phyloP scores from a whole-genome alignment of 768 basidiomycete genomes.

The Artomyces pyxidatus region DNA sequence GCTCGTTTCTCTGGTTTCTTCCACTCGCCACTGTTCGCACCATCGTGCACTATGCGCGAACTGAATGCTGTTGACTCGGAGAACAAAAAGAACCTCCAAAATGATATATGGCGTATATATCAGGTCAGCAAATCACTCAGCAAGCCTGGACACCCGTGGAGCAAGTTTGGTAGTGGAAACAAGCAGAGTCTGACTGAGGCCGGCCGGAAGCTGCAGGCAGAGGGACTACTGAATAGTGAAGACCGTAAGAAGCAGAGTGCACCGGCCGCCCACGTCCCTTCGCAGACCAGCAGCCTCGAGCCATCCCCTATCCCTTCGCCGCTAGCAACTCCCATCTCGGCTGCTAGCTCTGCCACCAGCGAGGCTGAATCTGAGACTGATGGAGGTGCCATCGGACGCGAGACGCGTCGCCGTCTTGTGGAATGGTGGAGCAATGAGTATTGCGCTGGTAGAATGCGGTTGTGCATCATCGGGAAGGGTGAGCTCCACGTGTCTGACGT shows the following conservation, averaged over 20 bases:
- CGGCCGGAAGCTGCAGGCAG: conserved; percentile 47
- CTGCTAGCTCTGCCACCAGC: conserved; percentile 46
- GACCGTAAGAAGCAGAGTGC: conserved; percentile 13
- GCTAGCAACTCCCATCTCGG: conserved; percentile 48
- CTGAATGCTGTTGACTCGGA: conserved; percentile 96
- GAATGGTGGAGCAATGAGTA: conserved; percentile 85
- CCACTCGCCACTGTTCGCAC: conserved; percentile 82
- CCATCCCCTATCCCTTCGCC: conserved; percentile 47
- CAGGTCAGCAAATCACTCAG: conserved; percentile 88
- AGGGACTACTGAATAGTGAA: conserved; percentile 32
- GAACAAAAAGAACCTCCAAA: conserved; percentile 92
- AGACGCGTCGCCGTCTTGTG: conserved; percentile 67
- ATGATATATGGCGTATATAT: conserved; percentile 89
- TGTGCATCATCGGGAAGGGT: conserved; percentile 80
- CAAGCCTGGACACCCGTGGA: conserved; percentile 73
- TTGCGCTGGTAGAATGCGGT: conserved; percentile 72
- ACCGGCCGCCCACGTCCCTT: conserved; percentile 25
- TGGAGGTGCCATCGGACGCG: conserved; percentile 71
- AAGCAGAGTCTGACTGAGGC: conserved; percentile 60
- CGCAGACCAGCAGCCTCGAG: conserved; percentile 20
- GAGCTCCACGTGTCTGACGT: neutral
- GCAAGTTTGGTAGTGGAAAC: conserved; percentile 89
- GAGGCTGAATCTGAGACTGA: conserved; percentile 60
- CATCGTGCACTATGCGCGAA: conserved; percentile 82
- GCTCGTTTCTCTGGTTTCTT: conserved; percentile 83